phyloP scores from a whole-genome alignment of 441 rosid species.

The Croton laevigatus region DNA sequence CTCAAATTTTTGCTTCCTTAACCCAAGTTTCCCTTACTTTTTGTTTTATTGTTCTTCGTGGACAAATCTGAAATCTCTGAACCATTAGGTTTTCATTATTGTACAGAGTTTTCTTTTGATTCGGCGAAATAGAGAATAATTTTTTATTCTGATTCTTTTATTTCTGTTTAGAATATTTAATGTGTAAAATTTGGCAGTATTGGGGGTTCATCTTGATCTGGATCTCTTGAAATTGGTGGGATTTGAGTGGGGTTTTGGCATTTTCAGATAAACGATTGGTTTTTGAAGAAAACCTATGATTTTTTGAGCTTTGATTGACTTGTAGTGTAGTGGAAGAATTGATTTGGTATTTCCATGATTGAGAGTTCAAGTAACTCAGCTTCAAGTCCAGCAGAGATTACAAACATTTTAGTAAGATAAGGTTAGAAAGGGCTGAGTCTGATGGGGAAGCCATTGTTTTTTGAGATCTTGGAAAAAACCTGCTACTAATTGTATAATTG shows the following conservation, averaged over 20 bases:
- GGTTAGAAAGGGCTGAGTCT: conserved; percentile 12
- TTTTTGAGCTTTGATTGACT: conserved; percentile 3
- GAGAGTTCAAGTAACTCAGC: conserved; percentile 7
- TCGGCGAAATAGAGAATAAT: background rate
- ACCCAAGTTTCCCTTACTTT: background rate
- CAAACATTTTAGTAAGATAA: background rate
- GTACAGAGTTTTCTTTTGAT: conserved; percentile 4
- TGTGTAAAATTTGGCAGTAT: conserved; percentile 12
- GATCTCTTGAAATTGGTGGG: conserved; percentile 16
- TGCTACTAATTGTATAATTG: conserved; percentile 78
- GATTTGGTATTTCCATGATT: conserved; percentile 10
- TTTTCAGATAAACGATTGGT: background rate
- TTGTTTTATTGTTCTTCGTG: background rate
- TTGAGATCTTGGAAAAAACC: conserved; percentile 84
- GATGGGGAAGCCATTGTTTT: conserved; percentile 88
- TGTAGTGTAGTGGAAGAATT: conserved; percentile 10
- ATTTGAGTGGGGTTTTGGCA: conserved; percentile 23
- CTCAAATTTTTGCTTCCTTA: background rate
- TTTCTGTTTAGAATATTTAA: background rate
- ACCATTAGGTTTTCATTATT: background rate
- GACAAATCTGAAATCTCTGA: background rate
- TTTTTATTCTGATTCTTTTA: conserved; percentile 14
- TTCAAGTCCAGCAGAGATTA: conserved; percentile 8
- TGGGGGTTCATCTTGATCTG: conserved; percentile 29
- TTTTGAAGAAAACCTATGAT: conserved; percentile 5